Evolutionary conservation across 169 alveolate species (phyloP).

Genomic region (Plasmodium blacklocki): DNA sequence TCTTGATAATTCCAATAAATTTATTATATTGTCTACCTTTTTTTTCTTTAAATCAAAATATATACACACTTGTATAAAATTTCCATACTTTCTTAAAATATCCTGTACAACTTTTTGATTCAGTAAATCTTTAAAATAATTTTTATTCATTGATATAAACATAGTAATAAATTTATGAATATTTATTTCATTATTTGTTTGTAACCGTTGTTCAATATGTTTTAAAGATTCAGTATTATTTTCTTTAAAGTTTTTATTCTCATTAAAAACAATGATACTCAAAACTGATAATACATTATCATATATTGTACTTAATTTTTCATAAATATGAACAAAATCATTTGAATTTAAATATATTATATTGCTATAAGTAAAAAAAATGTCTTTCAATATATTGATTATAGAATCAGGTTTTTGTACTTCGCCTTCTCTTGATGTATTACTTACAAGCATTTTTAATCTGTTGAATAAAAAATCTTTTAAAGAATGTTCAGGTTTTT

Average conservation of each 20-base stretch:
- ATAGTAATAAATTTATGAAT: constrained; percentile 45
- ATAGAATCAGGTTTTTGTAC: constrained; percentile 19
- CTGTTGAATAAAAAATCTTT: constrained; percentile 67
- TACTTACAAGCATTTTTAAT: constrained; percentile 33
- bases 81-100: constrained; percentile 56
- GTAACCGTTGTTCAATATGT: neutral
- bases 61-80: constrained; percentile 63
- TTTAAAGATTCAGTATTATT: neutral
- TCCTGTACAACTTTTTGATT: constrained; percentile 6
- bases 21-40: constrained; percentile 48
- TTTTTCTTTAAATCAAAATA: constrained; percentile 73
- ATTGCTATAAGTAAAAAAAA: constrained; percentile 60
- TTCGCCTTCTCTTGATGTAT: neutral
- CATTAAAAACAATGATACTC: constrained; percentile 40
- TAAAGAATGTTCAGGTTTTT: constrained; percentile 36
- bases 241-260: constrained; percentile 28
- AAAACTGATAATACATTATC: constrained; percentile 21
- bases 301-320: constrained; percentile 42
- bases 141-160: constrained; percentile 25
- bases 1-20: constrained; percentile 45
- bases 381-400: constrained; percentile 53
- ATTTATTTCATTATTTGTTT: constrained; percentile 23
- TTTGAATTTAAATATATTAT: constrained; percentile 65
- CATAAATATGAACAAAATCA: constrained; percentile 50
- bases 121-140: constrained; percentile 46